Conservation (phyloP, 805 yeast genomes). For the Yamadazyma philogaea region DNA sequence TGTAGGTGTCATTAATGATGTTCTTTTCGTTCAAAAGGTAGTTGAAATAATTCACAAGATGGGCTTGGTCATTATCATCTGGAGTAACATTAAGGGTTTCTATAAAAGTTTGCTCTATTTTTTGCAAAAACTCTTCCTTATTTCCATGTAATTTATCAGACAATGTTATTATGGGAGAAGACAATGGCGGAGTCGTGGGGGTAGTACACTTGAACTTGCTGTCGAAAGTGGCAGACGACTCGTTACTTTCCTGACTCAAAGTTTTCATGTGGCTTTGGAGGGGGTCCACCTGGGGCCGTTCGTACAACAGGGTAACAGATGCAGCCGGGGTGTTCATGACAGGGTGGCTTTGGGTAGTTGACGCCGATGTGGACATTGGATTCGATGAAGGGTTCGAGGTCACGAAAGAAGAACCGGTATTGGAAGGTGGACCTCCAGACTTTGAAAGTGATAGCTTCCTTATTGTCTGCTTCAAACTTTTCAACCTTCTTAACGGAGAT, state of each 20-base stretch:
- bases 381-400: slow-evolving; percentile 3
- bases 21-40: slow-evolving; percentile 34
- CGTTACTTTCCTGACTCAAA: slow-evolving; percentile 13
- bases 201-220: slow-evolving; percentile 18
- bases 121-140: slow-evolving; percentile 26
- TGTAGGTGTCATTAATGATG: slow-evolving; percentile 32
- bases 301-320: background rate
- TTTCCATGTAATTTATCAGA: slow-evolving; percentile 28
- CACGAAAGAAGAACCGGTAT: background rate
- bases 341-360: background rate
- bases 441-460: slow-evolving; percentile 32
- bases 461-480: slow-evolving; percentile 37
- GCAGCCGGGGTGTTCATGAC: background rate
- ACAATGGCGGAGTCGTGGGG: slow-evolving; percentile 32
- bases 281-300: slow-evolving; percentile 15
- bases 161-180: slow-evolving; percentile 39
- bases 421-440: background rate
- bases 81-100: slow-evolving; percentile 11
- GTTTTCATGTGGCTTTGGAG: slow-evolving; percentile 16
- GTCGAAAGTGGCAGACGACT: slow-evolving; percentile 11
- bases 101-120: slow-evolving; percentile 37
- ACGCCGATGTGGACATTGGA: slow-evolving; percentile 2
- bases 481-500: slow-evolving; percentile 35
- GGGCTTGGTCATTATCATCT: slow-evolving; percentile 9
- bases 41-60: slow-evolving; percentile 25